Conservation (phyloP, 2,329 filamentous ascomycete genomes). For the Diaporthe sp. region DNA sequence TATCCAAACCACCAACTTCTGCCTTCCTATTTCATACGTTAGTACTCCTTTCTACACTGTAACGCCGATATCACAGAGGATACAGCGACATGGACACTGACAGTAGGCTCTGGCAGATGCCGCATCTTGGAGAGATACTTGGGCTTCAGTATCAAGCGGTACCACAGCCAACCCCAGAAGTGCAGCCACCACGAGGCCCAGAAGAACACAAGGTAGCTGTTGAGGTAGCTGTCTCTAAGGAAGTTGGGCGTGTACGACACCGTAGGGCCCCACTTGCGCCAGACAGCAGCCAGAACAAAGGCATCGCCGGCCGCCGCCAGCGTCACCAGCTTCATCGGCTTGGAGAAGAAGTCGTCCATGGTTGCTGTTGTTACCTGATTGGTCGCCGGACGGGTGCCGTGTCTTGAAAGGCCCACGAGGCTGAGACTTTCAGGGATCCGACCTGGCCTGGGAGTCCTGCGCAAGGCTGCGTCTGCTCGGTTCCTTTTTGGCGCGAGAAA, state of each 20-base stretch:
- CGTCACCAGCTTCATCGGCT: conserved; percentile 26
- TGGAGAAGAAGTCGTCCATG: conserved; percentile 26
- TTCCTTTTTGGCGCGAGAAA: conserved; percentile 1
- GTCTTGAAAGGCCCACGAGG: neutral
- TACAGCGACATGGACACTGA: neutral
- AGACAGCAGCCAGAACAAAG: conserved; percentile 1
- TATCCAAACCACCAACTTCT: conserved; percentile 26
- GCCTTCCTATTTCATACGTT: neutral
- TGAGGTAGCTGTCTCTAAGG: conserved; percentile 2
- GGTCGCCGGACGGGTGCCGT: neutral
- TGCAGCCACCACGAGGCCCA: conserved; percentile 16
- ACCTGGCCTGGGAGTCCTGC: neutral
- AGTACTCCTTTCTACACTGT: neutral
- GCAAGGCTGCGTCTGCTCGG: conserved; percentile 15
- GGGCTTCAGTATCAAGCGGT: conserved; percentile 29
- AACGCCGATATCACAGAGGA: neutral
- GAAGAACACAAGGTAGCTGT: conserved; percentile 7
- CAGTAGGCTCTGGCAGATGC: conserved; percentile 4
- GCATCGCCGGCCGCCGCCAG: conserved; percentile 11
- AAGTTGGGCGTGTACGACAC: conserved; percentile 5
- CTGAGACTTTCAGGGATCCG: conserved; percentile 2
- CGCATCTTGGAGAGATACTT: conserved; percentile 29
- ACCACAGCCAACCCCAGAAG: conserved; percentile 9
- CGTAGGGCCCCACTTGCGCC: conserved; percentile 14
- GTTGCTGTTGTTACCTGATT: neutral